Conservation (phyloP, 1,284 basidiomycete genomes). For the Trichosporon faecale region DNA sequence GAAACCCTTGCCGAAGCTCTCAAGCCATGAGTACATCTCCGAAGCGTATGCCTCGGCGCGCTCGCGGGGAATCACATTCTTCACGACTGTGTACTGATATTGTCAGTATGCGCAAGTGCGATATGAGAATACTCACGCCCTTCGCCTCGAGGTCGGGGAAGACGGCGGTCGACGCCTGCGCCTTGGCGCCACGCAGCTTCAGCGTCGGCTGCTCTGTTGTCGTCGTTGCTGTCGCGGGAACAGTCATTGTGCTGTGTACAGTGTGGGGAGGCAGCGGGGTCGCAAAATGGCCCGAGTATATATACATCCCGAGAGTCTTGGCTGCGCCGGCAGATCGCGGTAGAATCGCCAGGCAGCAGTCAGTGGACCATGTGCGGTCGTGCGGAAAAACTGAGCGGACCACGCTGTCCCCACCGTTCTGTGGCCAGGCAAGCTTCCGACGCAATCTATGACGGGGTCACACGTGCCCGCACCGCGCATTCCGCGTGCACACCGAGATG, state of each 20-base stretch:
- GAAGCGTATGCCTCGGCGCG: slow-evolving; percentile 42
- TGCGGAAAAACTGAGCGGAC: not conserved
- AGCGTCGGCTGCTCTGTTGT: slow-evolving; percentile 19
- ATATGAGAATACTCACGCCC: slow-evolving; percentile 28
- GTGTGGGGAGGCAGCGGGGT: not conserved
- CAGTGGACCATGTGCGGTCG: too few species aligned
- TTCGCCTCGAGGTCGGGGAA: slow-evolving; percentile 31
- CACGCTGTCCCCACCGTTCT: not conserved
- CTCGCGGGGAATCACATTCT: slow-evolving; percentile 38
- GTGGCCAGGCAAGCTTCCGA: not conserved
- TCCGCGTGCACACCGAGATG: not conserved
- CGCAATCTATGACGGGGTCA: not conserved
- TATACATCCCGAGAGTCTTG: not conserved
- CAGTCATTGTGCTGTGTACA: not conserved
- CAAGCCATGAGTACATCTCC: slow-evolving; percentile 46
- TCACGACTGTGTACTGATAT: slow-evolving; percentile 45
- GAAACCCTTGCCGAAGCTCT: slow-evolving; percentile 47
- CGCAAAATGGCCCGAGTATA: not conserved
- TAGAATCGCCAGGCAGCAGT: not conserved
- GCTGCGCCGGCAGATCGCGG: too few species aligned
- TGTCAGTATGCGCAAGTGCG: not conserved
- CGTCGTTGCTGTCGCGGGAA: not conserved
- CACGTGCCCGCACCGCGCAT: not conserved
- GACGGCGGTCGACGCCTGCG: slow-evolving; percentile 20
- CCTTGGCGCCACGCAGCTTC: slow-evolving; percentile 28